These are phyloP conservation scores for Sclerotinia subarctica DNA, from an alignment of 2,329 filamentous ascomycete species.

Conservation along the genomic window DNA sequence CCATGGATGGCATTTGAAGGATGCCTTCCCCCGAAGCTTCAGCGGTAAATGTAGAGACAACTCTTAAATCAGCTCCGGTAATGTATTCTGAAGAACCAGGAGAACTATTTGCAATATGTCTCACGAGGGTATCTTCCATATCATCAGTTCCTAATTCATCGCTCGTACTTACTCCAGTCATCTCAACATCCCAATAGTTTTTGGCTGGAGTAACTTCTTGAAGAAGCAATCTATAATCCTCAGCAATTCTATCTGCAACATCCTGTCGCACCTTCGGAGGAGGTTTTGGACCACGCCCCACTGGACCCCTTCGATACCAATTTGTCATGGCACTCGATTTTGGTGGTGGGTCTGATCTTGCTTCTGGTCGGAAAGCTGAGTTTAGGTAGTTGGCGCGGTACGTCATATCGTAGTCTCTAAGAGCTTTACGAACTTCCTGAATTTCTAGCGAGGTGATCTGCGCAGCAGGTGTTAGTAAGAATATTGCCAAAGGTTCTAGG, in stretches of 20 bases:
- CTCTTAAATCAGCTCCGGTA: neutral
- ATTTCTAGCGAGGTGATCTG: neutral
- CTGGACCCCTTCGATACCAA: constrained; percentile 10
- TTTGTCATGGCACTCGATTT: neutral
- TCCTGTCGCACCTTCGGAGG: neutral
- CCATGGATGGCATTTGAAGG: neutral
- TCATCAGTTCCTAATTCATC: no score
- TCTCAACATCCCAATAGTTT: neutral
- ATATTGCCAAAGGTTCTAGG: no score
- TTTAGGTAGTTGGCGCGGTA: neutral
- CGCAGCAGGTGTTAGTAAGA: neutral
- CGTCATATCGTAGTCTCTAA: neutral
- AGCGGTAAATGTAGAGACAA: neutral
- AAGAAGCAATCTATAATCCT: constrained; percentile 2
- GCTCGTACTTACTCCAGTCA: neutral
- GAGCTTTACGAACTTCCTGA: neutral
- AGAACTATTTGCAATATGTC: neutral
- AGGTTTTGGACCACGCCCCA: neutral
- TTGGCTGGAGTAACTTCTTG: neutral
- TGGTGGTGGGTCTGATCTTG: neutral
- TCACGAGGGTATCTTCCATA: neutral
- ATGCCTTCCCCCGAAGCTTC: neutral
- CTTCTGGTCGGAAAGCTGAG: neutral
- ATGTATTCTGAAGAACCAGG: neutral
- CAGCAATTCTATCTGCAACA: neutral